Percentiles rank a stretch among this genome's conserved stretches.
Conservation (phyloP, 805 yeast genomes). For the Lipomyces sp. region DNA sequence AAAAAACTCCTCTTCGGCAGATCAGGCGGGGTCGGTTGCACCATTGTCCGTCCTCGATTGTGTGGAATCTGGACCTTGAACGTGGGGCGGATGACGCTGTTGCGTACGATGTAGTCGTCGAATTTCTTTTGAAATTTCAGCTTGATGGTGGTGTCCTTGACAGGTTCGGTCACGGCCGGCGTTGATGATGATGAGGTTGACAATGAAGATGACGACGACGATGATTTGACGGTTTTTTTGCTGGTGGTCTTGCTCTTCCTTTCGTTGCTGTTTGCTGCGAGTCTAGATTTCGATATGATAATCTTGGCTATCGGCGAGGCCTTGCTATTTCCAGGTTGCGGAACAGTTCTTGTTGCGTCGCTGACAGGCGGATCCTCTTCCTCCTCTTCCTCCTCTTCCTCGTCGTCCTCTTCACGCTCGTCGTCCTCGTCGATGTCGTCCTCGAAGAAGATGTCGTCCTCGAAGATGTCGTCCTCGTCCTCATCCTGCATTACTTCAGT, state of each 20-base stretch:
- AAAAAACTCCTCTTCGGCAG: no score
- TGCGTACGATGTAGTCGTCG: constrained; percentile 17
- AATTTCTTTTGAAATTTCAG: constrained; percentile 19
- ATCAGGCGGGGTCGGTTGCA: no score
- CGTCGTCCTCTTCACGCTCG: background rate
- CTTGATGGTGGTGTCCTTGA: constrained; percentile 12
- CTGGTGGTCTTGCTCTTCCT: background rate
- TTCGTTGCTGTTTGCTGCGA: no score
- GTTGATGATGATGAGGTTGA: background rate
- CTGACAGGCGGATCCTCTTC: background rate
- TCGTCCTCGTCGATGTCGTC: background rate
- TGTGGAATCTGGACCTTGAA: no score
- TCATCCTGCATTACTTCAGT: no score
- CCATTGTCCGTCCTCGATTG: no score
- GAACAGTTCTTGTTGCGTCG: background rate
- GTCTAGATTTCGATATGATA: background rate
- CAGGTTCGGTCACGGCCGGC: constrained; percentile 4
- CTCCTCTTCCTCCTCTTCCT: background rate
- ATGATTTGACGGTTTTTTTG: background rate
- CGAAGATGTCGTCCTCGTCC: background rate
- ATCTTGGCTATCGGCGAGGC: constrained; percentile 5
- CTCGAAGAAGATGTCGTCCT: background rate
- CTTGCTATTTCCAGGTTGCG: background rate
- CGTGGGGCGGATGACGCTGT: constrained; percentile 10
- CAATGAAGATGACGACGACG: no score